These are phyloP conservation scores for Boechera divaricarpa DNA, from an alignment of 345 rosid genomes.

Conservation along the genomic window DNA sequence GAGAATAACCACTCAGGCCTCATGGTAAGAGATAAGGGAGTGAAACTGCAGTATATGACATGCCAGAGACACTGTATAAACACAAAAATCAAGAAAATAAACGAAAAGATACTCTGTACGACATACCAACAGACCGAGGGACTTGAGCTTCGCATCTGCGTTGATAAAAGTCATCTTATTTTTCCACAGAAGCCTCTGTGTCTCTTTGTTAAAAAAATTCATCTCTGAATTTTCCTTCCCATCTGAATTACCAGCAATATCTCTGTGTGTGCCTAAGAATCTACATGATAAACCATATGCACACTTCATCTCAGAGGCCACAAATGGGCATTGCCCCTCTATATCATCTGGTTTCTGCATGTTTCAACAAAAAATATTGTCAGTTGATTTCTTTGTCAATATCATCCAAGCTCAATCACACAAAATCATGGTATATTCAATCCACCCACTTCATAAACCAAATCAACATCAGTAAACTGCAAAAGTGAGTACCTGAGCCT, in stretches of 20 bases:
- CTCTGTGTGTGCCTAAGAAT: constrained; percentile 70
- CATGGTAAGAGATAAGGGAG: constrained; percentile 4
- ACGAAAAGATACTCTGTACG: not conserved
- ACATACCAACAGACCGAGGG: constrained; percentile 80
- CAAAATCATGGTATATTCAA: not conserved
- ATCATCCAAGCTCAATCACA: not conserved
- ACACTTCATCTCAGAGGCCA: constrained; percentile 56
- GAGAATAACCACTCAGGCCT: not conserved
- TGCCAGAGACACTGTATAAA: not conserved
- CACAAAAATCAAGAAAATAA: not conserved
- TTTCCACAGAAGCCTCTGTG: constrained; percentile 91
- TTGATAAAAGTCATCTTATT: constrained; percentile 74
- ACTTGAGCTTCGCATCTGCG: constrained; percentile 72
- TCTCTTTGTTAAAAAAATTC: constrained; percentile 76
- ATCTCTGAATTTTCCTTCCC: constrained; percentile 55
- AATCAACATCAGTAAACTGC: not conserved
- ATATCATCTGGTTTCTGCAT: constrained; percentile 87
- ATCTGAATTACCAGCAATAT: constrained; percentile 30
- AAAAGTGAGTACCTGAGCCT: constrained; percentile 67
- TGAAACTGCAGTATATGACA: not conserved
- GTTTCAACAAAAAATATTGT: not conserved
- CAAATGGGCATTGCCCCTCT: constrained; percentile 89
- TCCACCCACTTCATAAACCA: not conserved
- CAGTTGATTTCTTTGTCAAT: not conserved
- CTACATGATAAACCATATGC: constrained; percentile 87